These are phyloP conservation scores for Thymus mandschuricus DNA, from an alignment of 257 asterid genomes.

Conservation along the genomic window DNA sequence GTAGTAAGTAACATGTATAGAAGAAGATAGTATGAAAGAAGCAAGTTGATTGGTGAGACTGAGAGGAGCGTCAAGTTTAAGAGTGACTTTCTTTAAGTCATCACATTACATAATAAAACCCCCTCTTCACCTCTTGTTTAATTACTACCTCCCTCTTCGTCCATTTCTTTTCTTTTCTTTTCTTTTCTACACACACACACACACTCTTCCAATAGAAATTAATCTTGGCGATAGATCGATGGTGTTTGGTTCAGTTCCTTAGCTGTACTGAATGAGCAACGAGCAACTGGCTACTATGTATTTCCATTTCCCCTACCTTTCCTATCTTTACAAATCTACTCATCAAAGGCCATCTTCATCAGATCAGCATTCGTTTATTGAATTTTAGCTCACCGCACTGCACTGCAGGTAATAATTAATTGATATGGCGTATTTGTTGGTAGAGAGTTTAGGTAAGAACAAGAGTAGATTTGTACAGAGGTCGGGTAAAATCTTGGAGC, in stretches of 20 bases:
- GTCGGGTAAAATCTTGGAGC: conserved; percentile 43
- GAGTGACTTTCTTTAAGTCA: conserved; percentile 11
- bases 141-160: too few species aligned
- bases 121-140: too few species aligned
- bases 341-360: too few species aligned
- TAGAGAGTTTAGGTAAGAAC: conserved; percentile 36
- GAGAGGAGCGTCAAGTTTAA: too few species aligned
- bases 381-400: too few species aligned
- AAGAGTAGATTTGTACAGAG: conserved; percentile 36
- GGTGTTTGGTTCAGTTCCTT: not conserved
- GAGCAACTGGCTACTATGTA: conserved; percentile 7
- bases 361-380: too few species aligned
- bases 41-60: not conserved
- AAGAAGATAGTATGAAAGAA: not conserved
- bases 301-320: conserved; percentile 19
- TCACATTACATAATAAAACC: conserved; percentile 5
- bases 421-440: conserved; percentile 40
- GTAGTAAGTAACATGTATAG: too few species aligned
- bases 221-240: too few species aligned
- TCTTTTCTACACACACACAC: not conserved
- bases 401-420: too few species aligned
- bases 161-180: conserved; percentile 19
- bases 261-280: not conserved
- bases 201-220: not conserved
- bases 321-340: conserved; percentile 16